A percentile compares a stretch with the other conserved stretches of the same genome.
Conservation (phyloP, 2,329 filamentous ascomycete genomes). For the Colletotrichum phormii region DNA sequence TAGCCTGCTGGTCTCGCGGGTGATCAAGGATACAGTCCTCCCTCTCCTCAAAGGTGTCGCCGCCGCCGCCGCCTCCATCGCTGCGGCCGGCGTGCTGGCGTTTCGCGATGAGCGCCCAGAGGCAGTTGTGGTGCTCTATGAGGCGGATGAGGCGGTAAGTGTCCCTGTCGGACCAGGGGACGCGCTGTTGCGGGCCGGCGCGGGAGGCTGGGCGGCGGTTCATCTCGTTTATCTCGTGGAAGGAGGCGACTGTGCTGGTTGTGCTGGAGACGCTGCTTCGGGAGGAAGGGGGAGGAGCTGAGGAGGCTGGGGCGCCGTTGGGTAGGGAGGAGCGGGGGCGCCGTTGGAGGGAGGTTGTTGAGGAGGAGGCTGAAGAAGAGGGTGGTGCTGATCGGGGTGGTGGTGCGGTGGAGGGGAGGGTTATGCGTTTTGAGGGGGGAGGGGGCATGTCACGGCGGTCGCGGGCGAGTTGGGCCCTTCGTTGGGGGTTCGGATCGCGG, state of each 20-base stretch:
- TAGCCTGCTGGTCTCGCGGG: constrained; percentile 64
- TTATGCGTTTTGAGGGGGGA: constrained; percentile 17
- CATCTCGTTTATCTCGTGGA: constrained; percentile 19
- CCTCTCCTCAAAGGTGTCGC: constrained; percentile 27
- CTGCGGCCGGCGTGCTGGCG: constrained; percentile 34
- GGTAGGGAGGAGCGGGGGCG: not conserved
- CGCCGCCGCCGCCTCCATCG: not conserved
- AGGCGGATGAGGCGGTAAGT: constrained; percentile 53
- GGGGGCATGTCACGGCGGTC: constrained; percentile 39
- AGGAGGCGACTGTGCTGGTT: constrained; percentile 45
- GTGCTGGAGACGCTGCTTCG: constrained; percentile 39
- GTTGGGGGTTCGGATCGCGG: constrained; percentile 35
- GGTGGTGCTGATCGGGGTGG: not conserved
- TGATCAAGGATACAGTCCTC: constrained; percentile 52
- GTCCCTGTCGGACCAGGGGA: constrained; percentile 58
- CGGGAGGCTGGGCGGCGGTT: constrained; percentile 21
- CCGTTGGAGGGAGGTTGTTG: not conserved
- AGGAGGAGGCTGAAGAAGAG: not conserved
- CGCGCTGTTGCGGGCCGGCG: constrained; percentile 41
- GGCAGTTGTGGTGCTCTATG: constrained; percentile 51
- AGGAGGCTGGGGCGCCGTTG: constrained; percentile 25
- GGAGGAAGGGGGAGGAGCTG: constrained; percentile 37
- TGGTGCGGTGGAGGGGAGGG: constrained; percentile 4
- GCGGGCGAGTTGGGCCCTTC: constrained; percentile 41
- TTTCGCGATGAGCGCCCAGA: constrained; percentile 51